These are phyloP conservation scores for Plenodomus biglobosus DNA, from an alignment of 2,329 filamentous ascomycete genomes.

Conservation along the genomic window DNA sequence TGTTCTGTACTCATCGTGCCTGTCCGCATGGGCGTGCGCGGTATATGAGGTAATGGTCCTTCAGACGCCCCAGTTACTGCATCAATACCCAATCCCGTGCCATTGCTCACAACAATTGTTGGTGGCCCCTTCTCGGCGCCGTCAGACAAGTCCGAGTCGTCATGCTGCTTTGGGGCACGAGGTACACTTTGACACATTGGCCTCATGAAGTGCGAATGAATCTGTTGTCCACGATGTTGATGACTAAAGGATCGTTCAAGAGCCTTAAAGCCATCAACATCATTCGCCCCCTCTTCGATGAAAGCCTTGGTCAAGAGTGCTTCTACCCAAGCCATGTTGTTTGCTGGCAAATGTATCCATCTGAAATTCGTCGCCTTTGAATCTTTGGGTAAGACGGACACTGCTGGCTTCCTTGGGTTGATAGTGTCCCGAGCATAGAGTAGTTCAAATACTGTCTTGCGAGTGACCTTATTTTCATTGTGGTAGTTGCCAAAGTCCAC, in stretches of 20 bases:
- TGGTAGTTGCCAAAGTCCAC: conserved; percentile 45
- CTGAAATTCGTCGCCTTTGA: conserved; percentile 47
- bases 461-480: conserved; percentile 39
- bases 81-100: conserved; percentile 30
- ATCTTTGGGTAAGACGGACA: conserved; percentile 45
- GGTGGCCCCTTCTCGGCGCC: conserved; percentile 32
- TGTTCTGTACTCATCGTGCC: conserved; percentile 38
- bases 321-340: conserved; percentile 64
- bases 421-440: conserved; percentile 39
- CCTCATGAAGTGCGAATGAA: conserved; percentile 65
- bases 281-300: conserved; percentile 63
- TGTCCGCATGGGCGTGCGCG: conserved; percentile 30
- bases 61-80: conserved; percentile 24
- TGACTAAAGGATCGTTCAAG: conserved; percentile 63
- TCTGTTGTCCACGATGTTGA: conserved; percentile 60
- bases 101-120: conserved; percentile 31
- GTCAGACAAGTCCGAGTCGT: conserved; percentile 41
- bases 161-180: conserved; percentile 31
- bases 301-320: conserved; percentile 65
- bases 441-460: conserved; percentile 38
- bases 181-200: conserved; percentile 57
- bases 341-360: conserved; percentile 52
- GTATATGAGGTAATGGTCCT: conserved; percentile 13
- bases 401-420: conserved; percentile 38
- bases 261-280: conserved; percentile 65